Conservation (phyloP, 176 grass and related monocot species). For the Cenchrus americanus region DNA sequence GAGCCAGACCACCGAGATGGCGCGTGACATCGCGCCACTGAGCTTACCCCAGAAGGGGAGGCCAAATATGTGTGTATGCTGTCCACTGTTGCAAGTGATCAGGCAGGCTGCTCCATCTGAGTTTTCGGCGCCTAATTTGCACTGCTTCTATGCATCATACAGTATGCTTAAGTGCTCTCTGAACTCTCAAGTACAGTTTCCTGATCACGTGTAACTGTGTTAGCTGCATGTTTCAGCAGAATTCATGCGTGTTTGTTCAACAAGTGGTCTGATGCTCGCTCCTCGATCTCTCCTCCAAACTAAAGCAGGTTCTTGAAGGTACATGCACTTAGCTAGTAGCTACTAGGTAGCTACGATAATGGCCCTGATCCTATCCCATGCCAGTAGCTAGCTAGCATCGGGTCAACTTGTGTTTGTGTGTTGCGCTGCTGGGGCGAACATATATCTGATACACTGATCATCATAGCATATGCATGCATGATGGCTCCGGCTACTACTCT, state of each 20-base stretch:
- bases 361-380: not conserved
- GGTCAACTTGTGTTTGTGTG: not conserved
- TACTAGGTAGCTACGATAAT: not conserved
- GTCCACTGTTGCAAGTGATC: not conserved
- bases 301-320: not conserved
- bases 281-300: not conserved
- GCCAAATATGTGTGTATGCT: not conserved
- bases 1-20: not conserved
- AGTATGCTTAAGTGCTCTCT: not conserved
- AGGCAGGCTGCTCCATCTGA: not conserved
- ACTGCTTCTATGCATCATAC: no score
- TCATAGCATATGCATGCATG: not conserved
- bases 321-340: not conserved
- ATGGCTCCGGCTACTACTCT: not conserved
- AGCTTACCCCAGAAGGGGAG: not conserved
- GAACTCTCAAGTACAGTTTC: not conserved
- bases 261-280: no score
- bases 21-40: not conserved
- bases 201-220: not conserved
- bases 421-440: not conserved
- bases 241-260: no score
- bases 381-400: not conserved
- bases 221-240: no score
- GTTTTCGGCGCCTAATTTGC: not conserved
- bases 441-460: not conserved